A percentile compares a stretch with the other conserved stretches of the same genome.
phyloP scores from a whole-genome alignment of 208 protist species.

The Acanthamoeba sp. region DNA sequence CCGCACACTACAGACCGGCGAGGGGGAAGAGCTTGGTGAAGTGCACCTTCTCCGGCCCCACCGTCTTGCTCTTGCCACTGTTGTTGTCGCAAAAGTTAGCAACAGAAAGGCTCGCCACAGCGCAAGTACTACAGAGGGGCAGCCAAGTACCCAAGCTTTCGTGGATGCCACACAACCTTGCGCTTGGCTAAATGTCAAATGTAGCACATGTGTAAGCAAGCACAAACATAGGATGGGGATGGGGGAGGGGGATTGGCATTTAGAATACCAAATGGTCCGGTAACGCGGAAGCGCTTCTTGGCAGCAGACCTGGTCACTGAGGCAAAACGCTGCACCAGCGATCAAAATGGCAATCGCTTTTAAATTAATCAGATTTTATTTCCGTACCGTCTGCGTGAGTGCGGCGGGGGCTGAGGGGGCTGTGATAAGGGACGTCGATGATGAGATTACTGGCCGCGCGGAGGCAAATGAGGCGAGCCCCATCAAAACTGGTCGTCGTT shows the following conservation, averaged over 20 bases:
- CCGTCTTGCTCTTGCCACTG: neutral
- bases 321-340: neutral
- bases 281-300: slow-evolving; percentile 2
- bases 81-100: neutral
- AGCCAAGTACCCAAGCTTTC: neutral
- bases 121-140: neutral
- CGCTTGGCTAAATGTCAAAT: neutral
- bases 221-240: too few relatives aligned
- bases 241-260: neutral
- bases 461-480: neutral
- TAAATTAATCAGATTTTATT: neutral
- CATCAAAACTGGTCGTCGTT: neutral
- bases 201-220: neutral
- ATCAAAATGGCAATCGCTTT: neutral
- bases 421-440: neutral
- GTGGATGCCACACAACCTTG: neutral
- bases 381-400: neutral
- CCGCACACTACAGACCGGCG: neutral
- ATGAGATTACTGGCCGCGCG: neutral
- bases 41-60: neutral
- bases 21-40: slow-evolving; percentile 15
- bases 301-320: neutral
- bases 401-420: neutral
- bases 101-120: neutral
- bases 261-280: neutral